These are phyloP conservation scores for Cytospora schulzeri DNA, from an alignment of 2,329 filamentous ascomycete species.

Conservation along the genomic window DNA sequence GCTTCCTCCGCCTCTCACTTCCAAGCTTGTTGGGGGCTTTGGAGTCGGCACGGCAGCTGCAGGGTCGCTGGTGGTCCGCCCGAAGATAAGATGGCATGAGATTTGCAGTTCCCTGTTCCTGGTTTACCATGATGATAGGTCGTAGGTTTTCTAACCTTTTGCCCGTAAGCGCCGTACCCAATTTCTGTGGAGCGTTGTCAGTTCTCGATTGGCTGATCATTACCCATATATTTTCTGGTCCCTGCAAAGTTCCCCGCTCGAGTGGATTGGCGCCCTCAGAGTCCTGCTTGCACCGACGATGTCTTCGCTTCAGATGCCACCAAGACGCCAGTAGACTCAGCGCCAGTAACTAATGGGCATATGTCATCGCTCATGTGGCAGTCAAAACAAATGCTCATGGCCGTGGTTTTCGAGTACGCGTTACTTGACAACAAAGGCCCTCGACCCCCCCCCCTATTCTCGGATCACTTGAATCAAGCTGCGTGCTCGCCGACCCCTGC, in stretches of 20 bases:
- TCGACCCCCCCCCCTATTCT: neutral
- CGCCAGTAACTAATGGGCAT: too few relatives aligned
- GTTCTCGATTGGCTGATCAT: neutral
- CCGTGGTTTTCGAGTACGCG: too few relatives aligned
- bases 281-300: neutral
- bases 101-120: neutral
- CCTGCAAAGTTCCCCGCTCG: neutral
- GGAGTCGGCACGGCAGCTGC: neutral
- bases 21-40: neutral
- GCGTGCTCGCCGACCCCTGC: neutral
- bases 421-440: too few relatives aligned
- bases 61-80: neutral
- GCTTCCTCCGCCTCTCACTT: too few relatives aligned
- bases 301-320: neutral
- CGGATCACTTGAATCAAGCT: neutral
- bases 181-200: neutral
- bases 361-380: too few relatives aligned
- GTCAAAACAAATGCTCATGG: neutral
- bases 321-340: neutral
- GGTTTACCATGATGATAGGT: neutral
- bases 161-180: slow-evolving; percentile 1
- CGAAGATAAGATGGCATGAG: neutral
- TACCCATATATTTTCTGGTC: neutral
- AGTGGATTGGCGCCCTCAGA: neutral
- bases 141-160: neutral